These are phyloP conservation scores for Crassisporium funariophilum DNA, from an alignment of 768 basidiomycete species.

Conservation along the genomic window DNA sequence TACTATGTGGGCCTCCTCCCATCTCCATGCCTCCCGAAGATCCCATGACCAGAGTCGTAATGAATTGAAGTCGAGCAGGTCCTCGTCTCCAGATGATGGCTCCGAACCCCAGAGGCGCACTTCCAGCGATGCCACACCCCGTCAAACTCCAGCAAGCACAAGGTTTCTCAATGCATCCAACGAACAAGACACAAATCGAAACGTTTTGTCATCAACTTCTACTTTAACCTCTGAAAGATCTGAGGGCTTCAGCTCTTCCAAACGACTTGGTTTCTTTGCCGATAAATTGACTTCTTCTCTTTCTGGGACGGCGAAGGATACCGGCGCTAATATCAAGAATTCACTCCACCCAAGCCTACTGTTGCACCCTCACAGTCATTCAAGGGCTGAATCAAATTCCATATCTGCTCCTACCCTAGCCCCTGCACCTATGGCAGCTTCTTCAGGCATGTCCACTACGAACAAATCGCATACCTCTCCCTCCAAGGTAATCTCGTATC, in stretches of 20 bases:
- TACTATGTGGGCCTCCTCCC: constrained; percentile 33
- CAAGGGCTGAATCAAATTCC: constrained; percentile 36
- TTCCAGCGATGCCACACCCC: constrained; percentile 53
- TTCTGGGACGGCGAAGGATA: constrained; percentile 31
- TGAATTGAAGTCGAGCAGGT: constrained; percentile 31
- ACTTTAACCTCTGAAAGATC: constrained; percentile 21
- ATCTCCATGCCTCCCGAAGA: constrained; percentile 34
- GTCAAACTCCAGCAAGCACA: constrained; percentile 43
- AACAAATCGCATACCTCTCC: constrained; percentile 50
- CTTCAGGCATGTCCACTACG: constrained; percentile 32
- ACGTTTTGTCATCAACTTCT: constrained; percentile 25
- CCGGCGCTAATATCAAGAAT: constrained; percentile 25
- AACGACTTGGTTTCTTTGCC: constrained; percentile 44
- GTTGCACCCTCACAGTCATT: constrained; percentile 40
- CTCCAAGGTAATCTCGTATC: constrained; percentile 42
- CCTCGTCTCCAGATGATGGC: constrained; percentile 37
- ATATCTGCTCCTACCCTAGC: constrained; percentile 23
- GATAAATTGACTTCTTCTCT: constrained; percentile 45
- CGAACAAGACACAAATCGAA: constrained; percentile 36
- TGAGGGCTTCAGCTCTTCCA: constrained; percentile 35
- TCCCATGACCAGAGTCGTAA: constrained; percentile 41
- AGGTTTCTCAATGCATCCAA: constrained; percentile 33
- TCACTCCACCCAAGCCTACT: constrained; percentile 35
- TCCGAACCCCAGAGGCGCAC: constrained; percentile 40
- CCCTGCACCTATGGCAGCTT: constrained; percentile 35